These are phyloP conservation scores for Beta vulgaris DNA, from an alignment of 148 eudicot genomes.

Conservation along the genomic window DNA sequence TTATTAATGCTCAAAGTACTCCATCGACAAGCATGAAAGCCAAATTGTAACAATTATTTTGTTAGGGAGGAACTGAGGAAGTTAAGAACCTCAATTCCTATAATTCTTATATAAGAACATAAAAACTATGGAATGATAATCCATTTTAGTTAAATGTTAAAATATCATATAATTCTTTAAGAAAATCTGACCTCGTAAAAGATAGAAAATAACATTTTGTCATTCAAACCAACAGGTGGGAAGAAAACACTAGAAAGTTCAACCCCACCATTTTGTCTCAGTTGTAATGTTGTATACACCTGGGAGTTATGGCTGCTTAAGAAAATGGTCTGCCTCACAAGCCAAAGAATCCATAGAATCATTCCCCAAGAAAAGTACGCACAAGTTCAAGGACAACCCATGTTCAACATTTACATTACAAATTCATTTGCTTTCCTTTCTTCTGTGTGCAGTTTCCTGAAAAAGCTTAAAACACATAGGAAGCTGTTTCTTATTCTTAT, in stretches of 20 bases:
- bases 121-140: no score
- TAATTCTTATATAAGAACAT: no score
- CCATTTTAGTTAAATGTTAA: no score
- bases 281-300: slow-evolving; percentile 21
- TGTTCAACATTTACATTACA: background rate
- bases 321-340: background rate
- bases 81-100: no score
- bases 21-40: no score
- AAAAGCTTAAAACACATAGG: background rate
- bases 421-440: background rate
- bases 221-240: background rate
- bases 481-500: no score
- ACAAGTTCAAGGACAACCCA: background rate
- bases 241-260: background rate
- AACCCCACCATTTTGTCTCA: slow-evolving; percentile 12
- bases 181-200: no score
- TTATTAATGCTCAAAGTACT: no score
- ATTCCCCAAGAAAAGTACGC: slow-evolving; percentile 1
- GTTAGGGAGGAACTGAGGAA: no score
- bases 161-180: no score
- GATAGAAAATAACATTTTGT: no score
- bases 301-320: slow-evolving; percentile 20
- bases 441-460: background rate
- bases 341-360: background rate
- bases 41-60: no score